Evolutionary conservation across 805 yeast genomes (phyloP).

Genomic region (Blastobotrys americana): DNA sequence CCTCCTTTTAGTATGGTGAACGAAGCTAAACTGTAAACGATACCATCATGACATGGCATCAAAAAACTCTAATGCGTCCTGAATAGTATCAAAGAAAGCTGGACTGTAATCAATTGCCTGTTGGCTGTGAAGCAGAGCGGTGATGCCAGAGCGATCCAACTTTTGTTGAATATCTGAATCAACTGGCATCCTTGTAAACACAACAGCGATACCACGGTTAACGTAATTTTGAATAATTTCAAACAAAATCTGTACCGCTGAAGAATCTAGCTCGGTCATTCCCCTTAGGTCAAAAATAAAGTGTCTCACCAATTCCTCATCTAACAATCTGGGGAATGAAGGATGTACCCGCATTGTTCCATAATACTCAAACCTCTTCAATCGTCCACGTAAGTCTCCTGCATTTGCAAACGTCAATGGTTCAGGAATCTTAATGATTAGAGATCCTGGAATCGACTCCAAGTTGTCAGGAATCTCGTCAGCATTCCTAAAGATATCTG

Average conservation of each 20-base stretch:
- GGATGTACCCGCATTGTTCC: conserved; percentile 76
- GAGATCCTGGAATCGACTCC: conserved; percentile 57
- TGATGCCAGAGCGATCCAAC: conserved; percentile 51
- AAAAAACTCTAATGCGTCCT: conserved; percentile 42
- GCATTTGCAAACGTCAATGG: conserved; percentile 85
- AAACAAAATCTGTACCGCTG: conserved; percentile 64
- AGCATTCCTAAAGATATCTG: conserved; percentile 60
- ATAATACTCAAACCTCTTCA: conserved; percentile 64
- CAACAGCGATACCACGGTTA: conserved; percentile 48
- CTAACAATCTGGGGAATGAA: conserved; percentile 50
- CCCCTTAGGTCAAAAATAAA: conserved; percentile 76
- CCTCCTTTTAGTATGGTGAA: neutral
- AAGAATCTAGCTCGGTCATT: conserved; percentile 71
- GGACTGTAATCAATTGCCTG: conserved; percentile 27
- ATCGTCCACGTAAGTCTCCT: conserved; percentile 60
- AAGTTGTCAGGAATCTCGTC: conserved; percentile 45
- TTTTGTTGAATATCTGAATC: conserved; percentile 41
- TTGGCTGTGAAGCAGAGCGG: conserved; percentile 29
- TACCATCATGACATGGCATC: conserved; percentile 2
- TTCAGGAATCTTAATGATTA: conserved; percentile 77
- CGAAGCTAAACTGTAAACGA: neutral
- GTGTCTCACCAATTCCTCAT: conserved; percentile 41
- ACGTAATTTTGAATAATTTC: conserved; percentile 53
- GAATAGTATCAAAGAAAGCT: conserved; percentile 42
- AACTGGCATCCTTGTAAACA: conserved; percentile 54